Conservation (phyloP, 1,284 basidiomycete genomes). For the Ceratobasidium sp. region DNA sequence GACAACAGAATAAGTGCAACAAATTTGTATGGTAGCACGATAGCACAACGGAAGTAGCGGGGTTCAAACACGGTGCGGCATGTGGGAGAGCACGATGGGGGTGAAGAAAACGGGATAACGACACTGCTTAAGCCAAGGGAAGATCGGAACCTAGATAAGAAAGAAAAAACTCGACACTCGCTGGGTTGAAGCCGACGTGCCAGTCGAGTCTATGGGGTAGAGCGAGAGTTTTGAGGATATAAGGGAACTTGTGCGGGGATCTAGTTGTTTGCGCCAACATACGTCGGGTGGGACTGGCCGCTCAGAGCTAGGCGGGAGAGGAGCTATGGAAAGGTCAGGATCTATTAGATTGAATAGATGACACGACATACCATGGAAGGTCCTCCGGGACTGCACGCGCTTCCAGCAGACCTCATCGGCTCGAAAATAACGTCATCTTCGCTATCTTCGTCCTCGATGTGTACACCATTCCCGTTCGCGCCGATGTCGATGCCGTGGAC, state of each 20-base stretch:
- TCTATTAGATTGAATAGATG: not conserved
- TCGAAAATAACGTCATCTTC: constrained; percentile 45
- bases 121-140: too few species aligned
- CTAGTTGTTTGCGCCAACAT: not conserved
- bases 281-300: constrained; percentile 21
- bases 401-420: constrained; percentile 33
- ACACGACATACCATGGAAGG: constrained; percentile 18
- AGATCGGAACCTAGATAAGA: not conserved
- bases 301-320: constrained; percentile 37
- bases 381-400: constrained; percentile 11
- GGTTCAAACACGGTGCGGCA: not conserved
- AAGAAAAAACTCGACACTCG: not conserved
- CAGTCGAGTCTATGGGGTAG: not conserved
- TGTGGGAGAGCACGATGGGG: constrained; percentile 3
- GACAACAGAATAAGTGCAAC: not conserved
- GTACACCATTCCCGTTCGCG: not conserved
- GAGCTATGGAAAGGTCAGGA: constrained; percentile 1
- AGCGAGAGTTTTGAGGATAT: not conserved
- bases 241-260: not conserved
- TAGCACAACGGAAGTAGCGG: constrained; percentile 5
- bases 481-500: constrained; percentile 10
- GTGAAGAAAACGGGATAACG: not conserved
- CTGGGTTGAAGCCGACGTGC: not conserved
- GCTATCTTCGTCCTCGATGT: constrained; percentile 35
- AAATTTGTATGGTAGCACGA: constrained; percentile 45